phyloP scores from a whole-genome alignment of 371 early-diverging fungal genomes.

The Haplosporangium sp. region DNA sequence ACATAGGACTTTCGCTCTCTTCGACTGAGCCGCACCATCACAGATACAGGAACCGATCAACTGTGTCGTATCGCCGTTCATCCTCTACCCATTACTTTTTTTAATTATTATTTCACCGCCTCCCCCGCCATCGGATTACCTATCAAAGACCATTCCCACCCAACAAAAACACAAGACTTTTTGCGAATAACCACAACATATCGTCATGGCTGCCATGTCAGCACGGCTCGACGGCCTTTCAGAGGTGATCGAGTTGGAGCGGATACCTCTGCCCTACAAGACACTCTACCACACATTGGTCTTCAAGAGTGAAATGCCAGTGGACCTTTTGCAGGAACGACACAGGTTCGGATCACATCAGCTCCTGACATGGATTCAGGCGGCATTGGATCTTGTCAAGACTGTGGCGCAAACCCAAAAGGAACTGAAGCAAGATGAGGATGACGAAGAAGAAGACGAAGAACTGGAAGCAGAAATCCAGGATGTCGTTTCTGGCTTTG shows the following conservation, averaged over 20 bases:
- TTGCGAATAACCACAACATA: not conserved
- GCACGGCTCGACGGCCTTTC: slow-evolving; percentile 45
- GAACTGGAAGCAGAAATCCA: slow-evolving; percentile 47
- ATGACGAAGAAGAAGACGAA: slow-evolving; percentile 27
- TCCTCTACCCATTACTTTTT: not conserved
- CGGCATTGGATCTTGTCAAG: slow-evolving; percentile 25
- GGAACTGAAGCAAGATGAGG: slow-evolving; percentile 12
- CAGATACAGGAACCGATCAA: not conserved
- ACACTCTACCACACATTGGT: slow-evolving; percentile 50
- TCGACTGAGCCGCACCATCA: not conserved
- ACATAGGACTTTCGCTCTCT: slow-evolving; percentile 21
- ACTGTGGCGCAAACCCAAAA: slow-evolving; percentile 17
- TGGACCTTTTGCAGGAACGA: slow-evolving; percentile 38
- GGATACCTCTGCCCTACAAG: slow-evolving; percentile 53
- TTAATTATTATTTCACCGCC: too few relatives aligned
- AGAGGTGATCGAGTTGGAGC: slow-evolving; percentile 48
- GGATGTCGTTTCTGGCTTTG: slow-evolving; percentile 51
- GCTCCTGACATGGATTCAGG: slow-evolving; percentile 49
- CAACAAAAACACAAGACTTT: not conserved
- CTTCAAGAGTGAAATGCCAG: slow-evolving; percentile 52
- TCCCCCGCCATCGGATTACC: not conserved
- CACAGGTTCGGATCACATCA: slow-evolving; percentile 36
- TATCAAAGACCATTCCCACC: too few relatives aligned
- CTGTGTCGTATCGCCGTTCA: slow-evolving; percentile 4
- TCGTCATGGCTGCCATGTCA: slow-evolving; percentile 31